These are phyloP conservation scores for Xylariaceae sp. DNA, from an alignment of 2,329 filamentous ascomycete genomes.

Conservation along the genomic window DNA sequence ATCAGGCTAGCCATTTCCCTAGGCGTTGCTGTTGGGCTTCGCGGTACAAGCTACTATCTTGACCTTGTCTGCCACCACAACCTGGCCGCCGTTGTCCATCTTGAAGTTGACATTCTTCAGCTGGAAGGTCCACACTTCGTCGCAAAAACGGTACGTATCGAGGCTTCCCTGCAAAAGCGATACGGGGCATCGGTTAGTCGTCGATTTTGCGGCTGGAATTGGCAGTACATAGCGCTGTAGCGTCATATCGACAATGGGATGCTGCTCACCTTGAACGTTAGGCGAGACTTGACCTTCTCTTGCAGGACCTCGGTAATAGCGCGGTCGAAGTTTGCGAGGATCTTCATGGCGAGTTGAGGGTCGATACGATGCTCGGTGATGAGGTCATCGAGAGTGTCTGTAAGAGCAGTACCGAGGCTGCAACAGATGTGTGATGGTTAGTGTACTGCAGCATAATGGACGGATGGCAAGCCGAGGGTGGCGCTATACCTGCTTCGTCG, in stretches of 20 bases:
- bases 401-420: slow-evolving; percentile 91
- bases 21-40: slow-evolving; percentile 53
- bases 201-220: neutral
- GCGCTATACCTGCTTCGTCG: slow-evolving; percentile 86
- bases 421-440: slow-evolving; percentile 10
- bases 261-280: slow-evolving; percentile 85
- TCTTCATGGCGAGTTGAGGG: slow-evolving; percentile 98
- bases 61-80: slow-evolving; percentile 83
- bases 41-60: slow-evolving; percentile 99
- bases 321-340: slow-evolving; percentile 92
- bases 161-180: slow-evolving; percentile 76
- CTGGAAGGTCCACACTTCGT: slow-evolving; percentile 99
- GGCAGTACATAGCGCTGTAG: neutral
- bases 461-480: slow-evolving; percentile 2
- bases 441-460: slow-evolving; percentile 17
- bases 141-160: slow-evolving; percentile 98
- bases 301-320: slow-evolving; percentile 88
- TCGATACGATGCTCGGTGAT: slow-evolving; percentile 95
- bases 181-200: slow-evolving; percentile 5
- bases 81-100: slow-evolving; percentile 76
- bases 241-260: neutral
- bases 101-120: slow-evolving; percentile 99
- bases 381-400: slow-evolving; percentile 94
- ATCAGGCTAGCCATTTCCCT: slow-evolving; percentile 1
- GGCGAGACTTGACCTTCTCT: slow-evolving; percentile 86